Evolutionary conservation across 192 early-diverging fungal genomes (phyloP).

Genomic region (Chytriomyces sp.): DNA sequence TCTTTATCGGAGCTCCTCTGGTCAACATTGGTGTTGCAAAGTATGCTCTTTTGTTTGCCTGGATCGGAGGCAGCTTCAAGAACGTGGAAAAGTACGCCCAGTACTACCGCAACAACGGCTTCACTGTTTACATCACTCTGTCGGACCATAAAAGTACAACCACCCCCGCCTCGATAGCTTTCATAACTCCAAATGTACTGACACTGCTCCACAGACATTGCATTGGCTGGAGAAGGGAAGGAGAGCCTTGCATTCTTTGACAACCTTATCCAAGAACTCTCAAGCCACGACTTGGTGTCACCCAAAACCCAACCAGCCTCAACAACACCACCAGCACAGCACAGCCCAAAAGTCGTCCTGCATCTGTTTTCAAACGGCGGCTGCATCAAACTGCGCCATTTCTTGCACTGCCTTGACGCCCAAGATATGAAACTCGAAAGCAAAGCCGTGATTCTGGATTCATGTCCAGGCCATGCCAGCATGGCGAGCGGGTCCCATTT

Average conservation of each 20-base stretch:
- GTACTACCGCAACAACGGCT: neutral
- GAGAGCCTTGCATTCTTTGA: no score
- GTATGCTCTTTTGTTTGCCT: constrained; percentile 8
- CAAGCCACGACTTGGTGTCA: no score
- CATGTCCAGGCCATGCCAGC: neutral
- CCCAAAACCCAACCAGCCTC: no score
- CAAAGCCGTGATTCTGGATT: constrained; percentile 2
- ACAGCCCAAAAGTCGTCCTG: neutral
- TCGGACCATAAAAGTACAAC: neutral
- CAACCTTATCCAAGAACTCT: no score
- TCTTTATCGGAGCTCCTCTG: no score
- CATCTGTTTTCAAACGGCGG: neutral
- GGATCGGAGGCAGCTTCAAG: neutral
- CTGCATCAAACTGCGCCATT: neutral
- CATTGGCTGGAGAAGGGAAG: no score
- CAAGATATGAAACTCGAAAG: neutral
- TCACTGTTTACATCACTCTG: neutral
- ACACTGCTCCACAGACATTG: no score
- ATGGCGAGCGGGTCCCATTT: neutral
- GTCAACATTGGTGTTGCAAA: neutral
- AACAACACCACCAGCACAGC: neutral
- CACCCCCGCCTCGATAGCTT: neutral
- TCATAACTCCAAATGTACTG: no score
- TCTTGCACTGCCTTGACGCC: neutral
- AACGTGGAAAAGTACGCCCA: constrained; percentile 15